Conservation (phyloP, 768 basidiomycete genomes). For the Leccinum boreale region DNA sequence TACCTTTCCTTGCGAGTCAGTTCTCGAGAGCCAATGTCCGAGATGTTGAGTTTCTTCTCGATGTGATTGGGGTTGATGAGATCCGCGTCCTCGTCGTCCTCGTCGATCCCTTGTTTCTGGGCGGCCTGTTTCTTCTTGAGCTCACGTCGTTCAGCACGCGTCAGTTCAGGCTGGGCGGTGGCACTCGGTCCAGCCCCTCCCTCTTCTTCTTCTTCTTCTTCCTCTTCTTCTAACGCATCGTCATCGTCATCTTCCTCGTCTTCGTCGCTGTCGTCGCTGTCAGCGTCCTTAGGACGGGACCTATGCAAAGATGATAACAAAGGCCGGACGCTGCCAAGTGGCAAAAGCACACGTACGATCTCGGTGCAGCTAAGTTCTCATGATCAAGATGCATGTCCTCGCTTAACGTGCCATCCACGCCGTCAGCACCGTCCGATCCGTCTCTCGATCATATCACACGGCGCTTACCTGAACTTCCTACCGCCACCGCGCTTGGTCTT, state of each 20-base stretch:
- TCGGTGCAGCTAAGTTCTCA: slow-evolving; percentile 51
- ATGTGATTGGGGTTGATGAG: slow-evolving; percentile 79
- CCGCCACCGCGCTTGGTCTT: slow-evolving; percentile 89
- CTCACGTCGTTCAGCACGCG: slow-evolving; percentile 70
- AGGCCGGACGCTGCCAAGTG: slow-evolving; percentile 9
- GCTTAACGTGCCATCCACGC: slow-evolving; percentile 32
- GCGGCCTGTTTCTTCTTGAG: slow-evolving; percentile 79
- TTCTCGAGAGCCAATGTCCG: slow-evolving; percentile 67
- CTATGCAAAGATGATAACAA: slow-evolving; percentile 10
- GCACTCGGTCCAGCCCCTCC: slow-evolving; percentile 30
- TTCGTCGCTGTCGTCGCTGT: slow-evolving; percentile 38
- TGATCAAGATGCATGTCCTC: slow-evolving; percentile 58
- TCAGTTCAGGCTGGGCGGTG: slow-evolving; percentile 50
- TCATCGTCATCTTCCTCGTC: slow-evolving; percentile 40
- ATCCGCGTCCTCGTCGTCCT: slow-evolving; percentile 63
- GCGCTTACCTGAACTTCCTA: slow-evolving; percentile 68
- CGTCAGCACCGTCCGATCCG: slow-evolving; percentile 10
- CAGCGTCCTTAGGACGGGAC: slow-evolving; percentile 23
- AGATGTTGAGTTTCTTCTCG: slow-evolving; percentile 69
- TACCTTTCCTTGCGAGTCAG: slow-evolving; percentile 66
- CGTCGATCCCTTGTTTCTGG: slow-evolving; percentile 36
- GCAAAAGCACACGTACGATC: slow-evolving; percentile 37
- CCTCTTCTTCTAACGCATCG: slow-evolving; percentile 41
- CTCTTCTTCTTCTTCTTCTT: slow-evolving; percentile 39
- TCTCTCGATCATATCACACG: slow-evolving; percentile 1